Evolutionary conservation across 163 green algal genomes (phyloP).

Genomic region (Chloromonas sp.): DNA sequence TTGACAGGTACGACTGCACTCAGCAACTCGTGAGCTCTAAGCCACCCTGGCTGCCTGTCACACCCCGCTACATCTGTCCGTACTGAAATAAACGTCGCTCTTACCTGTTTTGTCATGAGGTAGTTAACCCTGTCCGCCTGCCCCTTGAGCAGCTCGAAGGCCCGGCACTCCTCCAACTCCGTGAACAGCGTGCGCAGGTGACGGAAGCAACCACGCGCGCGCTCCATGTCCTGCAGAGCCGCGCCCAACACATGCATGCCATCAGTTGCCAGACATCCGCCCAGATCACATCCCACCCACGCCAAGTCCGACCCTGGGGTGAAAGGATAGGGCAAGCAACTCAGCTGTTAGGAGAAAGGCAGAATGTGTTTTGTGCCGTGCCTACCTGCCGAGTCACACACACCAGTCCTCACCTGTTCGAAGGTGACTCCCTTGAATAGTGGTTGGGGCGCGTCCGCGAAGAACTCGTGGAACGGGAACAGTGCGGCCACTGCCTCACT

Average conservation of each 20-base stretch:
- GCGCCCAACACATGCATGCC: not conserved
- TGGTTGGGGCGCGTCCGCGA: conserved; percentile 71
- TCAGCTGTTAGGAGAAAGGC: too few species aligned
- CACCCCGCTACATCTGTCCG: too few species aligned
- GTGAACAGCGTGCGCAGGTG: conserved; percentile 88
- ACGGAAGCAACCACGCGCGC: conserved; percentile 78
- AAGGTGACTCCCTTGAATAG: conserved; percentile 66
- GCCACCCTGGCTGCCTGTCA: too few species aligned
- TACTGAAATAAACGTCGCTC: not conserved
- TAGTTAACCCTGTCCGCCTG: conserved; percentile 80
- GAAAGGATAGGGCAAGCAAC: too few species aligned
- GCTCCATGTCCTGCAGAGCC: conserved; percentile 42
- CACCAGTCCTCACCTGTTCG: conserved; percentile 30
- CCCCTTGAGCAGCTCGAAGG: conserved; percentile 95
- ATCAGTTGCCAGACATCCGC: too few species aligned
- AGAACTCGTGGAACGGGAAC: conserved; percentile 96
- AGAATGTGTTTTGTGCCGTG: too few species aligned
- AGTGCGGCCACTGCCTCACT: conserved; percentile 38
- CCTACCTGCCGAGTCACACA: too few species aligned
- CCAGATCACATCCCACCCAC: too few species aligned
- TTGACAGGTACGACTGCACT: too few species aligned
- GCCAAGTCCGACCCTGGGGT: too few species aligned
- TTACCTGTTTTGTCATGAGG: conserved; percentile 80
- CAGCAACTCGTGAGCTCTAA: too few species aligned
- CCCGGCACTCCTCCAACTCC: conserved; percentile 89